Base-by-base conservation (phyloP, 805 yeast species). In the Ogataea corticis region DNA sequence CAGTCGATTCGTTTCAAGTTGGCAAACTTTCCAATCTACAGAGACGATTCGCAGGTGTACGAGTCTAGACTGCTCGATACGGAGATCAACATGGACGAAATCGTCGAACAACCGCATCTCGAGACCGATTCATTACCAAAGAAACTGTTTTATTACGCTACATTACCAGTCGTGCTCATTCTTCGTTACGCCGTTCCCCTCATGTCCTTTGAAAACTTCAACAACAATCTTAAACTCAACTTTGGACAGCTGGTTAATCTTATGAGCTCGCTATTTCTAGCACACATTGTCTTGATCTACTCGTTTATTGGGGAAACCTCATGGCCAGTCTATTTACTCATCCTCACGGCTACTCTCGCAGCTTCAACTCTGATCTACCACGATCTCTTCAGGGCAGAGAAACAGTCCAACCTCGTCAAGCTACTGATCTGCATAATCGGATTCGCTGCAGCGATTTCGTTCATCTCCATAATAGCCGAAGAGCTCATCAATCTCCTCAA, bases 391-490 rank as follows among this genome's bases (percentile, higher is more conserved):
- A 38, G 48, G 18, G 48, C 58, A 2, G 28, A 45, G 6, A 33
- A 37, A 9, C 65, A 61, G 14, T 52, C 61, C 2, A 45, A 56
- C 16, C 6, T 52, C 2, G 23, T 57, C 18, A 62, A 62, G 42
- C 43, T 62, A 15, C 7, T 38, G n/a, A 42, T 63, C 11, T 66
- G 87, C 0, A 36, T 72, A 0, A 16, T 73, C 3, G 97, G 96
- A 0, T 92, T 92, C 59, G 45, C 76, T 0, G 64, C 80, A 5
- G 76, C 95, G 1, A 70, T 92, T 2, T 60, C 80, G 1, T 82
- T 89, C 79, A 83, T 91, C 11, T 74, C 94, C 0, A 55, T 75
- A 1, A 74, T 85, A 33, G 92, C 95, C 1, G 75, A 79, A 3
- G 87, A 83, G 50, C 79, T 90, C 12, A 85, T 92, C 33, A 73